Percentiles rank a stretch among this genome's conserved stretches.
phyloP scores from a whole-genome alignment of 805 yeast genomes.

The Ogataea pilisensis region DNA sequence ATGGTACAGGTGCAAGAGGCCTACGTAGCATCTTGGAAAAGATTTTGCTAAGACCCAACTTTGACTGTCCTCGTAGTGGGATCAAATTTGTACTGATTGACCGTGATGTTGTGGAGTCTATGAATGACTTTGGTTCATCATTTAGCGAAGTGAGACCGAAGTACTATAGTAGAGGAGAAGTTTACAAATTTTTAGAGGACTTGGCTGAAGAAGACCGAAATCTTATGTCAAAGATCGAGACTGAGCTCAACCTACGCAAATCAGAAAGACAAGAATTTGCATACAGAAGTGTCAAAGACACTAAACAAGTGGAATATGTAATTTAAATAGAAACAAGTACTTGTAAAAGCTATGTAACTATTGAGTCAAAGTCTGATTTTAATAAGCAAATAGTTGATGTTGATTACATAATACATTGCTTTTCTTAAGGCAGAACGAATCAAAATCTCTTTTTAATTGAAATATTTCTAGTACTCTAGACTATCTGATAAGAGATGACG shows the following conservation, averaged over 20 bases:
- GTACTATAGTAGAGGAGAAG: slow-evolving; percentile 43
- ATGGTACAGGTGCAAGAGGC: slow-evolving; percentile 63
- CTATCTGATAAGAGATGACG: too few relatives aligned
- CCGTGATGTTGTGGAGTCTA: slow-evolving; percentile 36
- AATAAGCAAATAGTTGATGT: too few relatives aligned
- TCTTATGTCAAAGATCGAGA: slow-evolving; percentile 32
- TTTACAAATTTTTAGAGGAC: slow-evolving; percentile 37
- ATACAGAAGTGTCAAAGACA: not conserved
- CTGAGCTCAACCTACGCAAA: slow-evolving; percentile 25
- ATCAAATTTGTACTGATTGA: slow-evolving; percentile 47
- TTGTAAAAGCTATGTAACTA: not conserved
- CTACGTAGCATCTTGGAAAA: slow-evolving; percentile 52
- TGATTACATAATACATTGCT: too few relatives aligned
- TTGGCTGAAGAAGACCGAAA: slow-evolving; percentile 38
- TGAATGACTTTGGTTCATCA: not conserved
- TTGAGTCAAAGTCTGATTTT: too few relatives aligned
- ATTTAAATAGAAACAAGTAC: not conserved
- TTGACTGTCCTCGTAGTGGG: slow-evolving; percentile 58
- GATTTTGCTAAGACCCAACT: slow-evolving; percentile 46
- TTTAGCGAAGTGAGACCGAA: slow-evolving; percentile 33
- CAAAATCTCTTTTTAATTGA: too few relatives aligned
- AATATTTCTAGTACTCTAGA: too few relatives aligned
- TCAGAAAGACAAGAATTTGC: not conserved
- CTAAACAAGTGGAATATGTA: not conserved
- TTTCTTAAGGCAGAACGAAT: too few relatives aligned